These are phyloP conservation scores for Cryptomeria japonica DNA, from an alignment of 75 land plant genomes.

Conservation along the genomic window DNA sequence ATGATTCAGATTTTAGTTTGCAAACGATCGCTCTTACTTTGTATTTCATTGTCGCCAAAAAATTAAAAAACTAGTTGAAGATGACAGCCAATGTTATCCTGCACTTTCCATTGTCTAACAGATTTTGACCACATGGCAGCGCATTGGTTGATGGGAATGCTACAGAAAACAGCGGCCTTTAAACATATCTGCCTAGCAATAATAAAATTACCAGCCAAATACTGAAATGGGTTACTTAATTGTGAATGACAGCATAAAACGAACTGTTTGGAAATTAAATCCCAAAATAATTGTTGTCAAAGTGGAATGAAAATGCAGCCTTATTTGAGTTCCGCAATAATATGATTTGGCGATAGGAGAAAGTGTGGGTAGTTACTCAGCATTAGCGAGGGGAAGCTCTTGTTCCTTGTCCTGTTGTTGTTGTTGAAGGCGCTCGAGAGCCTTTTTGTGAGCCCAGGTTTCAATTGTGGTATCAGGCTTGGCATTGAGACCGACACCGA, in stretches of 20 bases:
- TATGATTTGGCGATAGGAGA: background rate
- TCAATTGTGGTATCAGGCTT: conserved; percentile 97
- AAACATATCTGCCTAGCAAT: background rate
- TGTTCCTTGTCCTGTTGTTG: conserved; percentile 23
- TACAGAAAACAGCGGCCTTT: background rate
- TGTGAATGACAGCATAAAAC: background rate
- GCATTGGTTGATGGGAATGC: background rate
- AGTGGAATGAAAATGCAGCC: background rate
- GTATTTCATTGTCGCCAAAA: no score
- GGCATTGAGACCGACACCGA: conserved; percentile 90
- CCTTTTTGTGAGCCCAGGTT: conserved; percentile 98
- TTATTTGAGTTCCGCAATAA: background rate
- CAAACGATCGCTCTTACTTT: no score
- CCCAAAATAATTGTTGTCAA: background rate
- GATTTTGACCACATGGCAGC: background rate
- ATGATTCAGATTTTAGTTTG: no score
- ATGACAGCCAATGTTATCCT: background rate
- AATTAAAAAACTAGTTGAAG: no score
- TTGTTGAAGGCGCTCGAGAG: conserved; percentile 68
- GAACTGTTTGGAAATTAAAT: background rate
- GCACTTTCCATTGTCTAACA: background rate
- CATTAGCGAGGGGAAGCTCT: background rate
- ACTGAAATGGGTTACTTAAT: background rate
- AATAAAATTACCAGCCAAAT: background rate
- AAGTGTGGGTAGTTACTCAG: background rate